Evolutionary conservation across 148 eudicot species (phyloP).

Genomic region (Rhododendron williamsianum): DNA sequence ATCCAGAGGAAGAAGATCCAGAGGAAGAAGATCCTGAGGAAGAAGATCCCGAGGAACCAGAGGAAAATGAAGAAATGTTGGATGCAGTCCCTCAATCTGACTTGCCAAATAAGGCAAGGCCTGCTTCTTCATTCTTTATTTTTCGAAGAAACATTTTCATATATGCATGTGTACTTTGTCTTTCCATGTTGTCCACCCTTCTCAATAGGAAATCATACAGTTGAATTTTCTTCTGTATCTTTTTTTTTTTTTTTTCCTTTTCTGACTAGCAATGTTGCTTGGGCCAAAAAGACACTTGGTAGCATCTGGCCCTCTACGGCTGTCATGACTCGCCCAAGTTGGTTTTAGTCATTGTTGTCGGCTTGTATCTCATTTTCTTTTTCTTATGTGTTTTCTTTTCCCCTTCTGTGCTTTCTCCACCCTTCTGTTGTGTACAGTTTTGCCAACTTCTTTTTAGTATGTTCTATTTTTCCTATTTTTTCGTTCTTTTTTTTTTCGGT

Average conservation of each 20-base stretch:
- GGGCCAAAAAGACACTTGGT: not conserved
- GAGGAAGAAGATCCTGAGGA: slow-evolving; percentile 69
- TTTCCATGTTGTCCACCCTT: not conserved
- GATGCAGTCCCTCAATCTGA: slow-evolving; percentile 40
- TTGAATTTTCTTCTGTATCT: not conserved
- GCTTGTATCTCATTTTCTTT: not conserved
- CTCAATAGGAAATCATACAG: not conserved
- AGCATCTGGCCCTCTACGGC: not conserved
- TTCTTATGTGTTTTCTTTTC: not conserved
- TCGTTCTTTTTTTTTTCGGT: no score
- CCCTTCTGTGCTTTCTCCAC: not conserved
- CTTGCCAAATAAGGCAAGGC: slow-evolving; percentile 41
- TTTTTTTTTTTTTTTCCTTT: not conserved
- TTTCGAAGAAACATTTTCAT: not conserved
- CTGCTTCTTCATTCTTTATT: not conserved
- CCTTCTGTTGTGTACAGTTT: not conserved
- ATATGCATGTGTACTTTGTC: not conserved
- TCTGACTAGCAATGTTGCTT: not conserved
- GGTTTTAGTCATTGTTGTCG: not conserved
- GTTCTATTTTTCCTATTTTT: not conserved
- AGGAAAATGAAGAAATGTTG: slow-evolving; percentile 63
- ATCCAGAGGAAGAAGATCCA: slow-evolving; percentile 65
- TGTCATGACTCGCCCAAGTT: not conserved
- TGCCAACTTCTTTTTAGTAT: not conserved
- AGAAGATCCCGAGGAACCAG: slow-evolving; percentile 63